Evolutionary conservation across 768 basidiomycete genomes (phyloP), one percentile per base, ranked within the genome.

Genomic region (Chalciporus pseudorubinellus): DNA sequence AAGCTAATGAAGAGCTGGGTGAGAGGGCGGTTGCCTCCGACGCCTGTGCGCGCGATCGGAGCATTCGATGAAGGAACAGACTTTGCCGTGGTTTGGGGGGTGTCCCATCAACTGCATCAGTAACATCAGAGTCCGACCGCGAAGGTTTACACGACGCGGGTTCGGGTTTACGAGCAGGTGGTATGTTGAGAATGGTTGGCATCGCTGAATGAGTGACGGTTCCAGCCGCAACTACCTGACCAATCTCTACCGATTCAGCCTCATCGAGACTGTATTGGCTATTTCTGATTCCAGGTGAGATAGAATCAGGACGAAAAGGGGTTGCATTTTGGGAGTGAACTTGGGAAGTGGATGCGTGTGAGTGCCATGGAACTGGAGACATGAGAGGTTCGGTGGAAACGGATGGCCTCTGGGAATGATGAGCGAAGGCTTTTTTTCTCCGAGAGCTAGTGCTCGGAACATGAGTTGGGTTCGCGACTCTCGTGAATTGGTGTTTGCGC

Each of bases 381-480:
- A 65, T 56, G 33, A 68, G 58, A 12, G 68, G 61, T 14, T 70
- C 61, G 8, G 46, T 44, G 0, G 61, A 65, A 13, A 56, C 21
- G 10, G 66, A 67, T 28, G 44, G 51, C 6, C 41, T 56, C 29
- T 56, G 51, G 0, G 50, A 43, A 29, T 55, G 65, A 42, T 18
- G 42, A 18, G 31, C 4, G 33, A 50, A 38, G 16, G 14, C 13
- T 2, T 16, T 46, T 14, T 45, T 12, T 24, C 16, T 33, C 10
- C 19, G 19, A 2, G 43, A 40, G n/a, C 38, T 31, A 19, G 14
- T 16, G 11, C 41, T 52, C 10, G 52, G 50, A 26, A 38, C 48
- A 20, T 42, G 51, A 19, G 26, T 4, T 19, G 58, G 44, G 38
- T 61, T 63, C 18, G 43, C 44, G 20, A 66, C 58, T 29, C 51